phyloP scores from a whole-genome alignment of 2,329 filamentous ascomycete species.

The Fusarium sp. region DNA sequence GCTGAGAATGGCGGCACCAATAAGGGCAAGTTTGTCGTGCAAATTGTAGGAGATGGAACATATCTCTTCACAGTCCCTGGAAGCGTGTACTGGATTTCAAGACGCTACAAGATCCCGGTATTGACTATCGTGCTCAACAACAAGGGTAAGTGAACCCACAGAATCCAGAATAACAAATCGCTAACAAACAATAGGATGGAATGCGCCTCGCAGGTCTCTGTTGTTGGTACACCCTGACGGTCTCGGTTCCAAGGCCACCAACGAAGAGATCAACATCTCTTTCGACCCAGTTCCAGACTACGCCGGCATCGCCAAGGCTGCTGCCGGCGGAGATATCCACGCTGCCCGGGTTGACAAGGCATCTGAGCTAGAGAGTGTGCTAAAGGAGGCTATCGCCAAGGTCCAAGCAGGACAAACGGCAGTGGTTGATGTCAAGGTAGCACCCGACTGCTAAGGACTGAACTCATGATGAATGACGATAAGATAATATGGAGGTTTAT shows the following conservation, averaged over 20 bases:
- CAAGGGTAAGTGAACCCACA: conserved; percentile 56
- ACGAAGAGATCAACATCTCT: conserved; percentile 73
- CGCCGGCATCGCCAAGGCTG: conserved; percentile 70
- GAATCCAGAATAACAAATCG: rapidly evolving
- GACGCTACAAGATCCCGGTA: conserved; percentile 66
- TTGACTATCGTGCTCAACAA: conserved; percentile 69
- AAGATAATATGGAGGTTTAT: conserved; percentile 11
- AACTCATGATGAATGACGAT: conserved; percentile 24
- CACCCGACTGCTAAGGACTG: conserved; percentile 55
- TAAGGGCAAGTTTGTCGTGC: conserved; percentile 64
- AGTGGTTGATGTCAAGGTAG: conserved; percentile 67
- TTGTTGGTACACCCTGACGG: conserved; percentile 71
- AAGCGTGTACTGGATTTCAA: conserved; percentile 68
- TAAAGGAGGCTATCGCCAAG: conserved; percentile 63
- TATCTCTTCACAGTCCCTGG: conserved; percentile 67
- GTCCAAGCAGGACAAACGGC: conserved; percentile 65
- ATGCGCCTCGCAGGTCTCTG: conserved; percentile 69
- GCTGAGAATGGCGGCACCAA: conserved; percentile 57
- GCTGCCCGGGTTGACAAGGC: conserved; percentile 62
- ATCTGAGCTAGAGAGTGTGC: conserved; percentile 60
- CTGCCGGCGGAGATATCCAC: conserved; percentile 66
- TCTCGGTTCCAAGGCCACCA: conserved; percentile 65
- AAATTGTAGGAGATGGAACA: conserved; percentile 69
- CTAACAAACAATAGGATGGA: conserved; percentile 61
- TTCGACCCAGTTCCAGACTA: conserved; percentile 71